Percentiles rank a stretch among this genome's conserved stretches.
Conservation (phyloP, 306 rosid species). For the Quercus berberidifolia region DNA sequence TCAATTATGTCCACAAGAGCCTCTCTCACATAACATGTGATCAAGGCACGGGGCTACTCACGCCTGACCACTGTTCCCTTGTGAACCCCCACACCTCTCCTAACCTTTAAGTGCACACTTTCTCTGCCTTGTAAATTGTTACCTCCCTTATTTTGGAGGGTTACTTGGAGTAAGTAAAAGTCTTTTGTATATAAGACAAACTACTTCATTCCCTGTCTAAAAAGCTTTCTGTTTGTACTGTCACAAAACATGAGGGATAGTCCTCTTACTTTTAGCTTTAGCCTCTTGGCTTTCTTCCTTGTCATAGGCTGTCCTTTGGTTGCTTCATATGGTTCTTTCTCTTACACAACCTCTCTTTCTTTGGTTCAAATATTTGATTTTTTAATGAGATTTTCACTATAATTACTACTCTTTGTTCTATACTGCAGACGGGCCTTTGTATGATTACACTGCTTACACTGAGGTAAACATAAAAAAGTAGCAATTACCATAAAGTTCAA, state of each 20-base stretch:
- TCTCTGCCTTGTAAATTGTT: not conserved
- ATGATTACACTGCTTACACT: conserved; percentile 76
- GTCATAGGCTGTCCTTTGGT: conserved; percentile 24
- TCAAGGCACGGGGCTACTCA: conserved; percentile 25
- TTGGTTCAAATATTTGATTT: not conserved
- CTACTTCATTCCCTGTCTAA: not conserved
- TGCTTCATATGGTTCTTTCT: conserved; percentile 55
- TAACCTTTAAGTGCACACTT: not conserved
- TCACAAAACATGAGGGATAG: conserved; percentile 28
- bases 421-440: conserved; percentile 79
- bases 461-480: conserved; percentile 40
- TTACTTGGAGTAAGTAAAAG: not conserved
- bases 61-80: conserved; percentile 34
- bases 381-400: not conserved
- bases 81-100: conserved; percentile 28
- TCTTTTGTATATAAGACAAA: conserved; percentile 1
- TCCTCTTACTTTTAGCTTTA: not conserved
- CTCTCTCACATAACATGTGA: conserved; percentile 36
- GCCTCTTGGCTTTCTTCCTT: conserved; percentile 28
- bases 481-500: not conserved
- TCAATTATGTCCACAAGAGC: conserved; percentile 17
- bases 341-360: not conserved
- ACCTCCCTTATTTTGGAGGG: conserved; percentile 2
- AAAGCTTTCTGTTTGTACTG: not conserved
- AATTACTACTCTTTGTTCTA: not conserved